These are phyloP conservation scores for sorghum (Sorghum bicolor) DNA, from an alignment of 176 grass and related monocot genomes.

Conservation along the genomic window Sorghum_bicolor_NCBIv3 NC_012871.2:63345501-63346000, in stretches of 20 bases:
- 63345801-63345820: constrained; percentile 35
- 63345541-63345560: neutral
- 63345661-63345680: neutral
- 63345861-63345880: neutral
- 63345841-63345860: neutral
- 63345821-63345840: constrained; percentile 24
- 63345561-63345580: neutral
- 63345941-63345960: too few relatives aligned
- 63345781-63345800: constrained; percentile 11
- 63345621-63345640: neutral
- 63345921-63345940: neutral
- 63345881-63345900: neutral
- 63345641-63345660: neutral
- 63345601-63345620: neutral
- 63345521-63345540: neutral
- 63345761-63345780: neutral
- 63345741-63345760: neutral
- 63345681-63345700: constrained; percentile 16
- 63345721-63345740: constrained; percentile 20
- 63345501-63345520: neutral
- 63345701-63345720: constrained; percentile 19
- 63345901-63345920: neutral
- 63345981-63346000: too few relatives aligned
- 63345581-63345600: neutral
- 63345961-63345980: too few relatives aligned